Conservation (phyloP, 2,329 filamentous ascomycete genomes). For the Apiospora arundinis region DNA sequence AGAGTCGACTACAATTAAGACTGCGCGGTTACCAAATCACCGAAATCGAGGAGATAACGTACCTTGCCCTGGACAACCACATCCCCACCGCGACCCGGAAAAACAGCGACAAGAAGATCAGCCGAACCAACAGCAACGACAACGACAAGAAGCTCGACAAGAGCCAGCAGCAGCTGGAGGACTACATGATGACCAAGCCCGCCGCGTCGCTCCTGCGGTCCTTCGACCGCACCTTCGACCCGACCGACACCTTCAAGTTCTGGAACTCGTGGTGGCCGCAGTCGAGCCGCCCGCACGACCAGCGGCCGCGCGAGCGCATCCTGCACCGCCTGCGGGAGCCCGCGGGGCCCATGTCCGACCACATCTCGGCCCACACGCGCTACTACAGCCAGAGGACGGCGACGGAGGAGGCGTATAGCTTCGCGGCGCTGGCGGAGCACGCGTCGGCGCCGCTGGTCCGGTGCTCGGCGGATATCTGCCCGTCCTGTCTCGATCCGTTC, state of each 20-base stretch:
- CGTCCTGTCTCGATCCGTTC: slow-evolving; percentile 8
- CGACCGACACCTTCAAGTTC: slow-evolving; percentile 10
- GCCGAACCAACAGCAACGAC: neutral
- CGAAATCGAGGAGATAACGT: neutral
- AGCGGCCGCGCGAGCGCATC: neutral
- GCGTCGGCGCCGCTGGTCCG: neutral
- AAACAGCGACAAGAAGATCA: neutral
- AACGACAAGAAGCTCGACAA: neutral
- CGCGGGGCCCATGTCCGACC: neutral
- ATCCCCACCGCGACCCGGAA: neutral
- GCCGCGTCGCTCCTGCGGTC: neutral
- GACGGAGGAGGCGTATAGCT: neutral
- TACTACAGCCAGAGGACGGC: neutral
- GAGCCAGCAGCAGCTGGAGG: neutral
- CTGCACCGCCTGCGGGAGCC: neutral
- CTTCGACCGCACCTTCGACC: slow-evolving; percentile 20
- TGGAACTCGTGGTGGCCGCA: slow-evolving; percentile 20
- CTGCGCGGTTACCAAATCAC: neutral
- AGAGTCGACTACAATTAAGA: neutral
- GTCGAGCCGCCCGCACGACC: neutral
- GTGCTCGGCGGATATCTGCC: neutral
- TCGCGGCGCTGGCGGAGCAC: neutral
- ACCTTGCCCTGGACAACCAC: neutral
- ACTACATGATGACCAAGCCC: neutral
- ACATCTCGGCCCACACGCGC: slow-evolving; percentile 3